phyloP scores from a whole-genome alignment of 257 asterid genomes.

The Linaria vulgaris region DNA sequence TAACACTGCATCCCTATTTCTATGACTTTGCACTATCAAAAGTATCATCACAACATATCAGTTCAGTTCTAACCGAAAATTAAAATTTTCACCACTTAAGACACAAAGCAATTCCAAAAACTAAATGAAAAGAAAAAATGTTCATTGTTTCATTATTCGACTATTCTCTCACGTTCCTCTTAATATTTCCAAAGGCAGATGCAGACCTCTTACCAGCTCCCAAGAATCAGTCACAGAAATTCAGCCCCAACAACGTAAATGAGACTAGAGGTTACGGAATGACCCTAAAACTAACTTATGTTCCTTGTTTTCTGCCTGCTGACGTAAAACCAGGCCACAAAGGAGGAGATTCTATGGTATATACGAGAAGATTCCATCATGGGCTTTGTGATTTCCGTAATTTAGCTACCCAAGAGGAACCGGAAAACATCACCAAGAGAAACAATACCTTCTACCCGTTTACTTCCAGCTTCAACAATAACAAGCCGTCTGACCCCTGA shows the following conservation, averaged over 20 bases:
- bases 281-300: slow-evolving; percentile 35
- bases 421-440: slow-evolving; percentile 69
- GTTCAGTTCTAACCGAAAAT: not conserved
- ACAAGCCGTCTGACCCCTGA: slow-evolving; percentile 85
- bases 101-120: slow-evolving; percentile 17
- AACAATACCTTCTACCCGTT: slow-evolving; percentile 83
- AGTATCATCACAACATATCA: slow-evolving; percentile 3
- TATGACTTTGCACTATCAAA: not conserved
- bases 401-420: slow-evolving; percentile 73
- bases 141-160: slow-evolving; percentile 29
- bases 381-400: slow-evolving; percentile 19
- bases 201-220: slow-evolving; percentile 28
- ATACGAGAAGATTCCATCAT: slow-evolving; percentile 29
- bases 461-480: slow-evolving; percentile 94
- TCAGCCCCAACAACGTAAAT: slow-evolving; percentile 24
- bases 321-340: slow-evolving; percentile 44
- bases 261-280: slow-evolving; percentile 23
- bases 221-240: slow-evolving; percentile 29
- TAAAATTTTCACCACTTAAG: slow-evolving; percentile 24
- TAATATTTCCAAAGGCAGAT: too few species aligned
- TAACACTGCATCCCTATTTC: not conserved
- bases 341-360: slow-evolving; percentile 42
- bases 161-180: slow-evolving; percentile 21
- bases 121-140: slow-evolving; percentile 8
- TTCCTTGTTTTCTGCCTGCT: slow-evolving; percentile 38